Evolutionary conservation across 192 early-diverging fungal species (phyloP), one percentile per base, ranked within the genome.

Genomic region (Globomyces pollinis-pini): DNA sequence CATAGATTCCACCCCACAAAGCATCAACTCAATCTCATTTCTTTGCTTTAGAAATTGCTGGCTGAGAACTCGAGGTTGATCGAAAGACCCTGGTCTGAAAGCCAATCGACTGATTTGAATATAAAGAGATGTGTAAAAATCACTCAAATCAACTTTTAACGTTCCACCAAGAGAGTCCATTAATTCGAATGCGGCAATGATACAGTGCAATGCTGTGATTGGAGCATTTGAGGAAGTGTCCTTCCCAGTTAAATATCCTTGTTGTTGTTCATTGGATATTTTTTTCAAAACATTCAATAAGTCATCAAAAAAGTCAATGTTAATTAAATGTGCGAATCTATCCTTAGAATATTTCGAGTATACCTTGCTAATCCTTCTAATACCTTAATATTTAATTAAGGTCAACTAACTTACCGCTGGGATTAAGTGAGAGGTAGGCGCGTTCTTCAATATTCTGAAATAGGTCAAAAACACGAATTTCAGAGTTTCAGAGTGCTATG

Each of bases 281-380:
- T 79, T 83, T 63, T 90, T 89, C 23, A 98, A 75, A 18, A 88
- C 75, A 21, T 84, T 74, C 39, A 98, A 68, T 61, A 98, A 69
- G 68, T 96, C 94, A 4, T 84, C 75, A 68, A 95, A 98, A 57
- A 94, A 95, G 57, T 98, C 94, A 21, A 98, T 84, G 61, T 88
- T 93, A 69, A 98, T 98, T 33, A 98, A 69, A 69, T 96, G 96
- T 11, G 94, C 89, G 75, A n/a, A n/a, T n/a, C n/a, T n/a, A n/a
- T n/a, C n/a, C n/a, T n/a, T n/a, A n/a, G n/a, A n/a, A n/a, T n/a
- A n/a, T n/a, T n/a, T n/a, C n/a, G n/a, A n/a, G n/a, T n/a, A n/a
- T 93, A 98, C 59, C 83, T 77, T 23, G 86, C 78, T 35, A 90
- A 76, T 31, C 90, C 89, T 69, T 91, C 90, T 1, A 93, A 71